Conservation (phyloP, 805 yeast genomes). For the Ogataea haglerorum region DNA sequence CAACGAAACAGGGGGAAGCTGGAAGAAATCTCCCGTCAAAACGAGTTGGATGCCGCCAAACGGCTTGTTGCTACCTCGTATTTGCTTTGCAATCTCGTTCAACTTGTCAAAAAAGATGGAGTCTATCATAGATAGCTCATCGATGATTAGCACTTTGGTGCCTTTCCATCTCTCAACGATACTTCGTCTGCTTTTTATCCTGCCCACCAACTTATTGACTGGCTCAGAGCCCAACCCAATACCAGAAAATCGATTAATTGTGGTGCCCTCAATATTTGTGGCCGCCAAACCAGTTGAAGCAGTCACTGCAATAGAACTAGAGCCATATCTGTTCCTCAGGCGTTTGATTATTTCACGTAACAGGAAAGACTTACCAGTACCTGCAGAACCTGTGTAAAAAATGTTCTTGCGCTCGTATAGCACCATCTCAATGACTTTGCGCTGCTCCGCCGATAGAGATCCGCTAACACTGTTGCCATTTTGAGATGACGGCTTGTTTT, state of each 20-base stretch:
- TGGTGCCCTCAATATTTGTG: conserved; percentile 85
- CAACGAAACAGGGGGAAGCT: conserved; percentile 82
- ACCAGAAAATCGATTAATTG: conserved; percentile 82
- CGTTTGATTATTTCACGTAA: conserved; percentile 59
- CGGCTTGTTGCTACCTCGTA: conserved; percentile 51
- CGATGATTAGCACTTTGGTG: conserved; percentile 73
- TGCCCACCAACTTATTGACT: conserved; percentile 42
- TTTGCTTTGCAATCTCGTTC: conserved; percentile 58
- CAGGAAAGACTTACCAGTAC: conserved; percentile 81
- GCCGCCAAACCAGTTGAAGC: conserved; percentile 98
- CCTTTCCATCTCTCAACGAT: conserved; percentile 57
- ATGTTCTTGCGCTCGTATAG: conserved; percentile 50
- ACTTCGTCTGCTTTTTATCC: conserved; percentile 45
- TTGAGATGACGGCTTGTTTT: conserved; percentile 2
- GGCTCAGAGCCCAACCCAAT: conserved; percentile 71
- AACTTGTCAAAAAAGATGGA: conserved; percentile 73
- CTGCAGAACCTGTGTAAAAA: conserved; percentile 82
- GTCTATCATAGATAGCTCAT: conserved; percentile 94
- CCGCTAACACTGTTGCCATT: background rate
- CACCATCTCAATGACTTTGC: conserved; percentile 46
- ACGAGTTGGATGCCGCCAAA: conserved; percentile 94
- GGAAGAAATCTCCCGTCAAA: conserved; percentile 93
- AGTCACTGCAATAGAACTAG: conserved; percentile 69
- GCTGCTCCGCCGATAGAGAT: conserved; percentile 38
- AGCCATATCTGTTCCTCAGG: conserved; percentile 42